Evolutionary conservation across 768 basidiomycete species (phyloP).

Genomic region (Sutorius australiensis): DNA sequence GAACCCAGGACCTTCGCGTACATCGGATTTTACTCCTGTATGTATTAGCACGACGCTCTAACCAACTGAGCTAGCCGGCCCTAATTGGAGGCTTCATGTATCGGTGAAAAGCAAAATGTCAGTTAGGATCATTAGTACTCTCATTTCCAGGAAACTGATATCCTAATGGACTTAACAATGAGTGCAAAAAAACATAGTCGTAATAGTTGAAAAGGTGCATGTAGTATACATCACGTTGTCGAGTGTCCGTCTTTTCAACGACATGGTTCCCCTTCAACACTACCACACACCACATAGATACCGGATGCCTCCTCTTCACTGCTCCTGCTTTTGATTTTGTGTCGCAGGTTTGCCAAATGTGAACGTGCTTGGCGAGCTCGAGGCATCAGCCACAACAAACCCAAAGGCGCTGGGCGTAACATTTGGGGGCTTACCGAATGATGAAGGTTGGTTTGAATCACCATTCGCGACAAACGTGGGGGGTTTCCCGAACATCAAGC

Average conservation of each 20-base stretch:
- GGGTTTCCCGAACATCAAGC: constrained; percentile 11
- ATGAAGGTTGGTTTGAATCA: constrained; percentile 5
- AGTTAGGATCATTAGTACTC: not conserved
- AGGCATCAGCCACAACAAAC: constrained; percentile 24
- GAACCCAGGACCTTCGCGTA: constrained; percentile 40
- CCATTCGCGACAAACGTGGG: not conserved
- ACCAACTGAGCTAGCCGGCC: constrained; percentile 93
- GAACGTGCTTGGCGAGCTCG: constrained; percentile 15
- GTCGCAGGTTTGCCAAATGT: constrained; percentile 26
- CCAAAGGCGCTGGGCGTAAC: constrained; percentile 31
- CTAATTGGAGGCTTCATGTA: too few relatives aligned
- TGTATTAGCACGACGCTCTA: constrained; percentile 82
- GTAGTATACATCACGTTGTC: constrained; percentile 17
- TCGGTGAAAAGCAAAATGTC: too few relatives aligned
- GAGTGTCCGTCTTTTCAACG: not conserved
- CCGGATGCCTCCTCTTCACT: constrained; percentile 13
- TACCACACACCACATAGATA: not conserved
- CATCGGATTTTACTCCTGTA: not conserved
- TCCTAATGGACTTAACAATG: too few relatives aligned
- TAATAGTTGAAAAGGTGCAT: constrained; percentile 2
- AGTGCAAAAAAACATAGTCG: constrained; percentile 1
- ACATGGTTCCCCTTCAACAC: not conserved
- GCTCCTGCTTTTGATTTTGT: constrained; percentile 34
- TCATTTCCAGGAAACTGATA: not conserved
- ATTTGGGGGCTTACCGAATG: constrained; percentile 18